A percentile compares a stretch with the other conserved stretches of the same genome.
Conservation (phyloP, 2,329 filamentous ascomycete species). For the Fusarium clavum region DNA sequence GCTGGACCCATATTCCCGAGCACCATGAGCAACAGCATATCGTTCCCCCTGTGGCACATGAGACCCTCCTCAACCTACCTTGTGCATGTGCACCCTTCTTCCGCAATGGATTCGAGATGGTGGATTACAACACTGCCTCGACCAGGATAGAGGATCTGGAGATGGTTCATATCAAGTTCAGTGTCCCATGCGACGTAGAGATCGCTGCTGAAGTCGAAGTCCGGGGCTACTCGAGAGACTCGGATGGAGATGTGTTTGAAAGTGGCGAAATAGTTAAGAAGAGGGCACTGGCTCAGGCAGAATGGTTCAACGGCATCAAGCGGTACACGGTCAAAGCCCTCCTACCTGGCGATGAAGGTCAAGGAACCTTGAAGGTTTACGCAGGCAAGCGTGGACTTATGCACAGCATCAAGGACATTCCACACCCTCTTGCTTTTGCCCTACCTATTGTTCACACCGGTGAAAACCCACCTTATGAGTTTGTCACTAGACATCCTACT, state of each 20-base stretch:
- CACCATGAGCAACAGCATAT: constrained; percentile 92
- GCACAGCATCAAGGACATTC: constrained; percentile 97
- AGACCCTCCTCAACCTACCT: constrained; percentile 87
- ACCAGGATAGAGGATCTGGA: constrained; percentile 90
- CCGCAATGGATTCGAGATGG: constrained; percentile 80
- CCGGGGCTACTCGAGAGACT: constrained; percentile 80
- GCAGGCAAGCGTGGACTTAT: constrained; percentile 94
- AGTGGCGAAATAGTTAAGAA: constrained; percentile 89
- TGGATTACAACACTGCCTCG: constrained; percentile 90
- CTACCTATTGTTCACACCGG: constrained; percentile 92
- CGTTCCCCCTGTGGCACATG: constrained; percentile 86
- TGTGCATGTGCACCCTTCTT: constrained; percentile 90
- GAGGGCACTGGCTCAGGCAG: constrained; percentile 87
- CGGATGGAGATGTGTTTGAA: constrained; percentile 93
- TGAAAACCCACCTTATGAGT: constrained; percentile 94
- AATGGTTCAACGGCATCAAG: constrained; percentile 90
- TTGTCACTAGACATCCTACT: constrained; percentile 91
- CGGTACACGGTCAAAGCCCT: constrained; percentile 94
- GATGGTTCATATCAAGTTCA: constrained; percentile 89
- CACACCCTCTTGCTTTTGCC: constrained; percentile 88
- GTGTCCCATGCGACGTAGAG: constrained; percentile 90
- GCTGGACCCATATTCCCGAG: constrained; percentile 95
- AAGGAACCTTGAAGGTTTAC: constrained; percentile 89
- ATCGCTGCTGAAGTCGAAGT: constrained; percentile 93
- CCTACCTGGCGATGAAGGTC: constrained; percentile 90